Base-by-base conservation (phyloP, 1,139 yeast species). In the Lodderomyces jiufengensis region DNA sequence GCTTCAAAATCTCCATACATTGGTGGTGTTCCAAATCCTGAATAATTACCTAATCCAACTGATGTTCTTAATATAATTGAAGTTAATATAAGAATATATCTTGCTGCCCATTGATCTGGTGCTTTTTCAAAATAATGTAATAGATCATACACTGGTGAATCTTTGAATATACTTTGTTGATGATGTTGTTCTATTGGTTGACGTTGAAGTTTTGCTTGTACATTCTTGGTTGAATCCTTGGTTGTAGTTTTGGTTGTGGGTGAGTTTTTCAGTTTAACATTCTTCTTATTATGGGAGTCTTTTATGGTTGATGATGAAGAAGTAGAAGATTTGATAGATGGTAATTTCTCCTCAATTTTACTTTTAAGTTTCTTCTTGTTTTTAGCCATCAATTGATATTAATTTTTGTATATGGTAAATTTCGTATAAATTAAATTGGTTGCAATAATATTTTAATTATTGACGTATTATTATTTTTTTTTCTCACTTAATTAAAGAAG, bases 1-100 rank as follows among this genome's bases (percentile, higher is more conserved):
- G 98, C 97, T 59, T 94, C 99, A 54, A 92, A 92, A 56, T 92
- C 98, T 3, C 98, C 98, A 63, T 69, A 80, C 76, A 86, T 76
- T 6, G 97, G 97, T 10, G 82, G 78, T 3, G 68, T 63, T 8
- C 67, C 63, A 45, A 61, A 57, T 0, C 95, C 98, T 33, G 95
- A 87, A 54, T 78, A 90, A 3, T 90, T 75, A 0, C 97, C 98
- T 31, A 90, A 66, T 0, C 97, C 96, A 12, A 92, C 82, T 1
- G 95, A 95, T 33, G 87, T 74, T 46, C 95, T 69, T 3, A 90
- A 70, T 13, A 92, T 76, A 7, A 88, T 60, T 1, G 95, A 88
- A 42, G 85, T 76, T 38, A 86, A 66, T 2, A 88, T 73, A 23
- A 87, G 76, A 29, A 86, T 77, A 54, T 86, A 85, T 41, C 94